Conservation (phyloP, 192 early-diverging fungal species). For the Backusella liffmaniae region DNA sequence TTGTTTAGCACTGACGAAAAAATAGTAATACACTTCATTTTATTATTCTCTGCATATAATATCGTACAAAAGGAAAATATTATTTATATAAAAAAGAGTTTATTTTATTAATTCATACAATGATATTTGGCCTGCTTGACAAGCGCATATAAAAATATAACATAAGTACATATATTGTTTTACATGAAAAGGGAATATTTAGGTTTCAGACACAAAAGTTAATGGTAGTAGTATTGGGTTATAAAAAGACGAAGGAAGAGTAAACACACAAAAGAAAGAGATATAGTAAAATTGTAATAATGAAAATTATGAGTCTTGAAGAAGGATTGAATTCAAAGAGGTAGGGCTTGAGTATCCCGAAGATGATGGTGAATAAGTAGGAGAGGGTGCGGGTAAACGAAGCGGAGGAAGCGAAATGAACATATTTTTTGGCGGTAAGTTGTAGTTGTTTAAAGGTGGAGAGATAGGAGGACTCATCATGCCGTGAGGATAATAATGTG, state of each 20-base stretch:
- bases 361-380: background rate
- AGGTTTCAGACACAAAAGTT: background rate
- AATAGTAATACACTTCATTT: background rate
- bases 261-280: background rate
- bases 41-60: background rate
- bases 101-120: constrained; percentile 10
- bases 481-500: background rate
- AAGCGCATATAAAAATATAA: constrained; percentile 1
- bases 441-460: background rate
- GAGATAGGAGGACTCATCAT: background rate
- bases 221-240: background rate
- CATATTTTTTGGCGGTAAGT: background rate
- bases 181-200: background rate
- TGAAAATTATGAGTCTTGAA: background rate
- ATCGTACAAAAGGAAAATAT: background rate
- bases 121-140: background rate
- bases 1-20: background rate
- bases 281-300: background rate
- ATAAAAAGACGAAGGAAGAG: background rate
- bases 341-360: background rate
- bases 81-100: background rate
- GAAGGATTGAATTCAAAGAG: background rate
- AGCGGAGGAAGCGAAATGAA: background rate
- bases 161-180: background rate
- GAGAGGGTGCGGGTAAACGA: background rate